These are phyloP conservation scores for Fusarium scirpi DNA, from an alignment of 2,329 filamentous ascomycete genomes.

Conservation along the genomic window DNA sequence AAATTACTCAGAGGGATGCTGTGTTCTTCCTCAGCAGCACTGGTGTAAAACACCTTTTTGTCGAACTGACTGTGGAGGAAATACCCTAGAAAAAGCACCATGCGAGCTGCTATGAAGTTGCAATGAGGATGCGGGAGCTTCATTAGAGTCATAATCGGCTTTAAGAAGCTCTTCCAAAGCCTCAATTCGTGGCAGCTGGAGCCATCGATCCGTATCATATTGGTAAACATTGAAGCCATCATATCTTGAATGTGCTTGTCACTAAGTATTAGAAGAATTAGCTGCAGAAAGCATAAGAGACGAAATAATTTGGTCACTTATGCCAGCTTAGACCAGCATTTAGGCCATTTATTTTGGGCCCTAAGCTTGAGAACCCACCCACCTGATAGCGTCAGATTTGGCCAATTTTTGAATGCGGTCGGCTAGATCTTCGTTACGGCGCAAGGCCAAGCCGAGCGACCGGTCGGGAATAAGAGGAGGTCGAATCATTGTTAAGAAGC, in stretches of 20 bases:
- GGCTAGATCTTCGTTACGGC: not conserved
- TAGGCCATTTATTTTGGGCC: too few relatives aligned
- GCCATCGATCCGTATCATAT: not conserved
- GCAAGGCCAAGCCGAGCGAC: too few relatives aligned
- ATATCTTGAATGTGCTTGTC: not conserved
- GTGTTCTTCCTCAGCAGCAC: accelerated
- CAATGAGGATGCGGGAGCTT: not conserved
- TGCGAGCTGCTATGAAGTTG: not conserved
- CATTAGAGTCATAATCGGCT: not conserved
- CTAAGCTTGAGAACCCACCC: too few relatives aligned
- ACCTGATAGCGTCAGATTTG: not conserved
- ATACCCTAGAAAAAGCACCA: not conserved
- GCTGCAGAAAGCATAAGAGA: accelerated
- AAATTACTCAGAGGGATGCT: accelerated
- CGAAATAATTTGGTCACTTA: not conserved
- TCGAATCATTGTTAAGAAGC: not conserved
- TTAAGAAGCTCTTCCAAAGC: not conserved
- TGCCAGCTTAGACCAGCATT: not conserved
- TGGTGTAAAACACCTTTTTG: not conserved
- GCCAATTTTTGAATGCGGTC: not conserved
- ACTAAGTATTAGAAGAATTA: too few relatives aligned
- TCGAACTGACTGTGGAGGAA: not conserved
- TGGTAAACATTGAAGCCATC: not conserved
- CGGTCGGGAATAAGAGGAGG: too few relatives aligned
- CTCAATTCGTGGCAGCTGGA: too few relatives aligned